Conservation (phyloP, 2,329 filamentous ascomycete species). For the Fusarium sp. region DNA sequence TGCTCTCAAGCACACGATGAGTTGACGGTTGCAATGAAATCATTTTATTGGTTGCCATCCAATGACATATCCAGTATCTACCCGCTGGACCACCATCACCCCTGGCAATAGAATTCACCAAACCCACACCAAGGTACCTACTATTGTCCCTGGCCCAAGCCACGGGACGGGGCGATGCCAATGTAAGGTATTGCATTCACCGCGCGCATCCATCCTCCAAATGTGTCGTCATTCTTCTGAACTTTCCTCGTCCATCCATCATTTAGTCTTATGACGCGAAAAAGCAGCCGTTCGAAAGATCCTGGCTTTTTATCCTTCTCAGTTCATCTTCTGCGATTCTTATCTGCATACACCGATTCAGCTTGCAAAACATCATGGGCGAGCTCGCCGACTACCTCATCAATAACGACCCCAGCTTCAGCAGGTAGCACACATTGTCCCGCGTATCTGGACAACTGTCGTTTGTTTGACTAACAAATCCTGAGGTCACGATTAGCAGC, state of each 20-base stretch:
- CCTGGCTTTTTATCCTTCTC: background rate
- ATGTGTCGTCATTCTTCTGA: slow-evolving; percentile 31
- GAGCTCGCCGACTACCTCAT: slow-evolving; percentile 75
- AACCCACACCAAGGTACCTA: background rate
- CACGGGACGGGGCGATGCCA: background rate
- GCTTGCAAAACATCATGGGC: slow-evolving; percentile 59
- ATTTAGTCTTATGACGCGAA: background rate
- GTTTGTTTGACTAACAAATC: background rate
- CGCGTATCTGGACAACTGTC: background rate
- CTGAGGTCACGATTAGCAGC: slow-evolving; percentile 79
- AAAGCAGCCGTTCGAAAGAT: background rate
- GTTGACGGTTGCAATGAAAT: background rate
- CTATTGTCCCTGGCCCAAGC: slow-evolving; percentile 6
- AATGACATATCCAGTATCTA: background rate
- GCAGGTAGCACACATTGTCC: slow-evolving; percentile 54
- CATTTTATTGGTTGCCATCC: background rate
- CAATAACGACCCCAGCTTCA: slow-evolving; percentile 69
- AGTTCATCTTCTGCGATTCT: background rate
- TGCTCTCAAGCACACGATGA: background rate
- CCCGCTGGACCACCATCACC: background rate
- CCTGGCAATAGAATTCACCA: background rate
- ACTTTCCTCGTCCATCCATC: slow-evolving; percentile 1
- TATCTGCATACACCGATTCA: background rate
- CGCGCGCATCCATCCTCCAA: slow-evolving; percentile 9
- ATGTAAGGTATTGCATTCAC: slow-evolving; percentile 12